Base-by-base conservation (phyloP, 305 asterid species). In the Fraxinus nigra region DNA sequence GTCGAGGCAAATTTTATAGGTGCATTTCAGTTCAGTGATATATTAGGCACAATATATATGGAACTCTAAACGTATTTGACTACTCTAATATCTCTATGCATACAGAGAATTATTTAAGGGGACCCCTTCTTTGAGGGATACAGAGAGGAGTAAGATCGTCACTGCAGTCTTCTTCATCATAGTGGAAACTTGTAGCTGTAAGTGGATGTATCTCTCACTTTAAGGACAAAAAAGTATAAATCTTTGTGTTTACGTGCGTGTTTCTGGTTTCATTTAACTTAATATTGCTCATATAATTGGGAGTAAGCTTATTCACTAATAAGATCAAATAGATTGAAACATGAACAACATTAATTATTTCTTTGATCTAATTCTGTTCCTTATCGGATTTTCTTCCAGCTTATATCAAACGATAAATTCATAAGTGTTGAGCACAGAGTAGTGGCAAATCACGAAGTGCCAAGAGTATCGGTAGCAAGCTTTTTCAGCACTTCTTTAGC, bases 401-500 rank as follows among this genome's bases (percentile, higher is more conserved):
- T 87, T 0, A 76, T 85, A 82, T 70, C 89, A 7, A 89, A 89
- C 43, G 90, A 87, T 89, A 87, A 87, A 76, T 82, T 85, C 18
- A 80, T n/a, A 79, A 89, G 92, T 56, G 84, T 80, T 0, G 81
- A 87, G 78, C 90, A 87, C 34, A 61, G 87, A 77, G 89, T 87
- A 0, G 0, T 84, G 54, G 89, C 88, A 14, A 87, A 84, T 7
- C 78, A 67, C 3, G 78, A 77, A 43, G 88, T 85, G 0, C 90
- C 92, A 73, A 75, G 92, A 43, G 81, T 82, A 72, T 89, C 89
- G 0, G 88, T 85, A 14, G 89, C 89, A 5, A 80, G 89, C 82
- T 87, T 89, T 79, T 87, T 85, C 75, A 82, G 91, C 87, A 89
- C 90, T 0, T 87, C 91, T 54, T 80, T 85, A 18, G 34, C 37